Evolutionary conservation across 1,284 basidiomycete species (phyloP).

Genomic region (Boletellus dicymbophilus): DNA sequence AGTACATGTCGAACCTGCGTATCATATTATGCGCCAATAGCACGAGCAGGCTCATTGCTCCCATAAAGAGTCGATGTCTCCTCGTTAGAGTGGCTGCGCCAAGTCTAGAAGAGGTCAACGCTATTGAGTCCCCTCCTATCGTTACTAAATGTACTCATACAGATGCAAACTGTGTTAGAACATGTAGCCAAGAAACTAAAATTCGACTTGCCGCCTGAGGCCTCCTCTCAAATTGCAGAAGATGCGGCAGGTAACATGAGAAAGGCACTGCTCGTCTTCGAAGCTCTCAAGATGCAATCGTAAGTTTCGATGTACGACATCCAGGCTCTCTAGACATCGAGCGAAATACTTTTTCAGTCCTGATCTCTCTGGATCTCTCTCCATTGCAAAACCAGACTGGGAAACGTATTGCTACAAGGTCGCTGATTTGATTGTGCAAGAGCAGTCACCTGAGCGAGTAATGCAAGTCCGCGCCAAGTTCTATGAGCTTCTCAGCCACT

Average conservation of each 20-base stretch:
- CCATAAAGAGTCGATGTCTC: conserved; percentile 94
- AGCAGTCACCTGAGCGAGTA: conserved; percentile 90
- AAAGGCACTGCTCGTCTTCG: conserved; percentile 93
- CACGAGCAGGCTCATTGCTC: conserved; percentile 95
- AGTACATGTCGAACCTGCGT: conserved; percentile 98
- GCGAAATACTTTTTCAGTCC: conserved; percentile 43
- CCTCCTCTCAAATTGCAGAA: conserved; percentile 72
- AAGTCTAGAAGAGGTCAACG: conserved; percentile 67
- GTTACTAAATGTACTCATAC: background rate
- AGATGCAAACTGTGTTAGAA: conserved; percentile 84
- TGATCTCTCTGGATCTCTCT: conserved; percentile 71
- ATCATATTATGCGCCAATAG: conserved; percentile 98
- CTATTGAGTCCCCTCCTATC: background rate
- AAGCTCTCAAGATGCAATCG: conserved; percentile 96
- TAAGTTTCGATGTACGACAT: conserved; percentile 37
- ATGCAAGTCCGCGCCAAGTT: conserved; percentile 93
- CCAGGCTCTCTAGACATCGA: conserved; percentile 2
- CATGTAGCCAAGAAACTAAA: conserved; percentile 84
- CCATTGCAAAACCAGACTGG: conserved; percentile 97
- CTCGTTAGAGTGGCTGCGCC: conserved; percentile 94
- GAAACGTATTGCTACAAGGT: conserved; percentile 96
- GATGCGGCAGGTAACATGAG: conserved; percentile 91
- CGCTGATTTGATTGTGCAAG: conserved; percentile 90
- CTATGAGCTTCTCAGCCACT: conserved; percentile 96
- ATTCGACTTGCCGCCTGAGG: conserved; percentile 80